Conservation (phyloP, 768 basidiomycete genomes). For the Kwoniella bestiolae region DNA sequence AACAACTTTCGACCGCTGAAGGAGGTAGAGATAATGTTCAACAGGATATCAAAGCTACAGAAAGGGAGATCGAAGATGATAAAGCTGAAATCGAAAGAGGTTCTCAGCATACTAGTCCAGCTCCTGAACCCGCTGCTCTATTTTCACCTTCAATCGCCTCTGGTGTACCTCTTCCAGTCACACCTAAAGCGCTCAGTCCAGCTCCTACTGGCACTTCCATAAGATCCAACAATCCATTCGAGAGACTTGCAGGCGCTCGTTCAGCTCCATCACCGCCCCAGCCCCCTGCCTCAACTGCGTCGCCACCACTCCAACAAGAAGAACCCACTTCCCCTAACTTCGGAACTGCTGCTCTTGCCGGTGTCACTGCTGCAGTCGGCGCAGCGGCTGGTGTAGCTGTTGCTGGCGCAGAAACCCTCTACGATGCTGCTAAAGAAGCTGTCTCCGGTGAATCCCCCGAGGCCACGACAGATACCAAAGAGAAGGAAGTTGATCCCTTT, state of each 20-base stretch:
- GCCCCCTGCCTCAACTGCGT: slow-evolving; percentile 3
- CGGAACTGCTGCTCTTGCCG: slow-evolving; percentile 37
- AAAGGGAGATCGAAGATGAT: slow-evolving; percentile 62
- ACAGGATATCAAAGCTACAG: slow-evolving; percentile 72
- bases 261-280: slow-evolving; percentile 2
- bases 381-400: slow-evolving; percentile 33
- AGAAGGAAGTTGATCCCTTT: slow-evolving; percentile 30
- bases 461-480: slow-evolving; percentile 8
- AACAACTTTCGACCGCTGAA: slow-evolving; percentile 86
- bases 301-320: slow-evolving; percentile 4
- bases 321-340: slow-evolving; percentile 29
- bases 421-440: slow-evolving; percentile 39
- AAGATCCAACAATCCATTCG: slow-evolving; percentile 91
- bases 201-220: slow-evolving; percentile 60
- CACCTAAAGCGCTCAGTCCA: slow-evolving; percentile 68
- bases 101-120: neutral
- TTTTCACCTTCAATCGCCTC: slow-evolving; percentile 62
- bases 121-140: slow-evolving; percentile 9
- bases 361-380: slow-evolving; percentile 39
- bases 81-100: slow-evolving; percentile 37
- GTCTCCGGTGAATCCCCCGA: slow-evolving; percentile 27
- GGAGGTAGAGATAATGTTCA: slow-evolving; percentile 70
- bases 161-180: slow-evolving; percentile 71
- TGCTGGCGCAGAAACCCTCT: slow-evolving; percentile 40
- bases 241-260: slow-evolving; percentile 58